Conservation (phyloP, 2,329 filamentous ascomycete genomes). For the Stagonosporopsis tanaceti region DNA sequence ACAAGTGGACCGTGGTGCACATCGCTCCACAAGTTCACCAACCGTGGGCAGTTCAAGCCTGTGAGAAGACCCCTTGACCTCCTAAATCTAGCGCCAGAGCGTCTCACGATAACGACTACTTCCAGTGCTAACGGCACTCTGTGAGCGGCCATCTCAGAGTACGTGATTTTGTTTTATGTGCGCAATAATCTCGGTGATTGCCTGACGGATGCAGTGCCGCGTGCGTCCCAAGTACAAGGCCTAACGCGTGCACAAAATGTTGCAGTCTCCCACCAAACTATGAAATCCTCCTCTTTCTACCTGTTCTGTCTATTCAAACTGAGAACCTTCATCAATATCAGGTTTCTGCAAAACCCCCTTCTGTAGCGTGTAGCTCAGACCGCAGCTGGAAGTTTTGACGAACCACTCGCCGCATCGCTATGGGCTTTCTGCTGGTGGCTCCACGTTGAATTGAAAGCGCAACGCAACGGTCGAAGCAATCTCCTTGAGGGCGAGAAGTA, state of each 20-base stretch:
- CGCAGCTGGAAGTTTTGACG: not conserved
- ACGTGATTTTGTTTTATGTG: slow-evolving; percentile 4
- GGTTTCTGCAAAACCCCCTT: not conserved
- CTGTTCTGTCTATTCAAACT: not conserved
- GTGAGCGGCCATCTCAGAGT: not conserved
- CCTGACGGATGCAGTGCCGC: not conserved
- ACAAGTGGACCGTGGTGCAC: slow-evolving; percentile 5
- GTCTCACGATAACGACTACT: no score
- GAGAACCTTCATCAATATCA: no score
- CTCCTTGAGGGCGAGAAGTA: slow-evolving; percentile 13
- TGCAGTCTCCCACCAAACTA: not conserved
- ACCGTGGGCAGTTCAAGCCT: not conserved
- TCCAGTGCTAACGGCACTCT: not conserved
- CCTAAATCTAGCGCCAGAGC: no score
- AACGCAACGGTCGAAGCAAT: not conserved
- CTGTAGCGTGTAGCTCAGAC: no score
- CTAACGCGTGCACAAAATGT: not conserved
- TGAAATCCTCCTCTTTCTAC: not conserved
- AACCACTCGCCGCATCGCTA: not conserved
- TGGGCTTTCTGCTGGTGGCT: not conserved
- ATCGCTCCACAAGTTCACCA: slow-evolving; percentile 7
- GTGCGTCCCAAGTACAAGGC: not conserved
- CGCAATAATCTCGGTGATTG: not conserved
- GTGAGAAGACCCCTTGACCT: no score
- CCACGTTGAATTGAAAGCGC: not conserved